Evolutionary conservation across 1,139 yeast genomes (phyloP), one percentile per base, ranked within the genome.

Genomic region (Kurtzmaniella quercitrusa): DNA sequence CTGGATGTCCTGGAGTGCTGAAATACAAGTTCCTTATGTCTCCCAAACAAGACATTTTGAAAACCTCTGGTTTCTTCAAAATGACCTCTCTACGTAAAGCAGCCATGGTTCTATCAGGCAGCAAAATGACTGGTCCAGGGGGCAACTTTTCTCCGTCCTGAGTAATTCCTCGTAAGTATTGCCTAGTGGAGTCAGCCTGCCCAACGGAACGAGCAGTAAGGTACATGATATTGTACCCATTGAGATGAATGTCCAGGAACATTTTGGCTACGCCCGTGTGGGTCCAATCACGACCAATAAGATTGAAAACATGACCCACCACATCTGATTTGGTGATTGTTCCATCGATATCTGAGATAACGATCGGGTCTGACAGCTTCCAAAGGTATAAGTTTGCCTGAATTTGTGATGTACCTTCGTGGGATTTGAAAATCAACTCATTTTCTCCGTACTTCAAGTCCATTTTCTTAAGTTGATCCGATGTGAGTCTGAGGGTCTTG

Each of bases 301-400:
- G 82, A 31, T 95, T 91, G 61, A 93, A 70, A 2, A 94, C 94
- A 65, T 94, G 99, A 3, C 99, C 99, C 55, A 94, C 70, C 0
- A 98, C 98, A 68, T 94, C 99, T 0, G 97, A 89, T 62, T 90
- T 90, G 23, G 99, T 94, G 52, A 94, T 94, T 1, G 99, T 94
- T 15, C 99, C 99, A 63, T 94, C 99, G 48, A 94, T 93, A 66
- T 94, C 99, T 9, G 97, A 89, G 36, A 93, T 93, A 3, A 94
- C 98, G 42, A 93, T 86, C 1, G 98, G 98, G 0, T 85, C 83
- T 46, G 81, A 74, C 52, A 85, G 75, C 51, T 82, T 82, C 99
- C 99, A 93, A 41, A 89, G 75, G 57, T 75, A 93, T 47, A 94
- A 71, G 51, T 85, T 79, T 1, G 96, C 82, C 10, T 72, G 70